These are phyloP conservation scores for Hemileccinum hortonii DNA, from an alignment of 1,284 basidiomycete species.

Conservation along the genomic window DNA sequence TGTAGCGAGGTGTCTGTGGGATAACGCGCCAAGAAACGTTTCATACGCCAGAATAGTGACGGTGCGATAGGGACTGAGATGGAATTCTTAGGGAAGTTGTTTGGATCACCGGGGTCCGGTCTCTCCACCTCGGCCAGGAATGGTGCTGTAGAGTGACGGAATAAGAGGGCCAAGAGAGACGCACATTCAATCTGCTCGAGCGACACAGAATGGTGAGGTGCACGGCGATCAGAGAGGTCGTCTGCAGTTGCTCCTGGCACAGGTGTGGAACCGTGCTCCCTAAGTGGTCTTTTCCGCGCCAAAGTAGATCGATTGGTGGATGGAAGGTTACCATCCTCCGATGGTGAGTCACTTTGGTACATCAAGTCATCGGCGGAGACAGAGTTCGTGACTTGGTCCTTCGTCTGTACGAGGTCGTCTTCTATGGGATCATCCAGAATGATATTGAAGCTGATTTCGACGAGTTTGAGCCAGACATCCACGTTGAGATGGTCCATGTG, in stretches of 20 bases:
- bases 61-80: constrained; percentile 39
- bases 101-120: constrained; percentile 20
- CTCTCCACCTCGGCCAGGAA: constrained; percentile 42
- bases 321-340: constrained; percentile 31
- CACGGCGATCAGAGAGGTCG: constrained; percentile 15
- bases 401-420: constrained; percentile 37
- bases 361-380: constrained; percentile 26
- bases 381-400: constrained; percentile 19
- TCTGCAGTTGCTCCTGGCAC: constrained; percentile 16
- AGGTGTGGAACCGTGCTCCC: constrained; percentile 23
- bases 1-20: constrained; percentile 73
- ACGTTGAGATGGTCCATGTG: constrained; percentile 79
- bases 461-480: constrained; percentile 65
- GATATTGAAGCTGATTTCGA: constrained; percentile 74
- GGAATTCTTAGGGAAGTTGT: constrained; percentile 21
- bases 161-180: constrained; percentile 64
- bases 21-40: constrained; percentile 65
- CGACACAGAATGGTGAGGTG: constrained; percentile 39
- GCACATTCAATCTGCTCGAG: constrained; percentile 71
- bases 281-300: constrained; percentile 30
- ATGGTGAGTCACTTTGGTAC: constrained; percentile 30
- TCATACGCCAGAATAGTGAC: constrained; percentile 61
- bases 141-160: constrained; percentile 59
- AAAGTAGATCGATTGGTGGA: constrained; percentile 20
- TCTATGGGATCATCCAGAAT: constrained; percentile 66